phyloP scores from a whole-genome alignment of 1,284 basidiomycete species.

The Exobasidium rhododendri region DNA sequence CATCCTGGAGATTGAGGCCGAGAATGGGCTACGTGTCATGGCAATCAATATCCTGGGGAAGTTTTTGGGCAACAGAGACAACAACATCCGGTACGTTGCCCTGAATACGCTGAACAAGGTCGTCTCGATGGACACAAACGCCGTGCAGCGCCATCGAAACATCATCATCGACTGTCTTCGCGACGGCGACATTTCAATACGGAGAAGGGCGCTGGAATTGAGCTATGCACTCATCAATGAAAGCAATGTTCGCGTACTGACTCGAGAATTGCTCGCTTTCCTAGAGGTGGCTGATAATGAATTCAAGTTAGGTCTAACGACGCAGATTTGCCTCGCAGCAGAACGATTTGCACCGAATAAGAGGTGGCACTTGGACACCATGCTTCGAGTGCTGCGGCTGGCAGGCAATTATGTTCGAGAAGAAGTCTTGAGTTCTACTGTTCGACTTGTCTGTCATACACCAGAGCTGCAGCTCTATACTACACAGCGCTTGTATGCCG shows the following conservation, averaged over 20 bases:
- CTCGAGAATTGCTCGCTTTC: slow-evolving; percentile 89
- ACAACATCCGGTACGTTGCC: slow-evolving; percentile 95
- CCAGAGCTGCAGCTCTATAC: slow-evolving; percentile 96
- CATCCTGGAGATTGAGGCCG: slow-evolving; percentile 96
- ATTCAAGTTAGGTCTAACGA: slow-evolving; percentile 96
- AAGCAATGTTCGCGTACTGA: slow-evolving; percentile 85
- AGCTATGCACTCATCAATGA: slow-evolving; percentile 98
- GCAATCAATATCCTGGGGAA: slow-evolving; percentile 99
- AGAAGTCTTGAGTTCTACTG: slow-evolving; percentile 90
- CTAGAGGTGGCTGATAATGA: slow-evolving; percentile 97
- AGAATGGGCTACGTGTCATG: slow-evolving; percentile 93
- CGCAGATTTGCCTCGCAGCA: slow-evolving; percentile 91
- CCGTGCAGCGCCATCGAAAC: slow-evolving; percentile 94
- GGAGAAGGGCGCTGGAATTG: slow-evolving; percentile 89
- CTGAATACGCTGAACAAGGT: slow-evolving; percentile 98
- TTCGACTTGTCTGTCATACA: slow-evolving; percentile 92
- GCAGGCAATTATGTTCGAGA: slow-evolving; percentile 95
- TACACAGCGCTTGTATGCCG: slow-evolving; percentile 82
- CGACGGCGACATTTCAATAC: slow-evolving; percentile 97
- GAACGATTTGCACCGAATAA: slow-evolving; percentile 97
- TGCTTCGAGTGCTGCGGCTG: slow-evolving; percentile 84
- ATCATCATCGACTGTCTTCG: slow-evolving; percentile 97
- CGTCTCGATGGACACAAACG: slow-evolving; percentile 94
- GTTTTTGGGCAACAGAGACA: slow-evolving; percentile 95
- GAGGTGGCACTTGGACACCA: slow-evolving; percentile 98